Percentiles rank a stretch among this genome's conserved stretches.
phyloP scores from a whole-genome alignment of 1,139 yeast species.

The Sugiyamaella castrensis region DNA sequence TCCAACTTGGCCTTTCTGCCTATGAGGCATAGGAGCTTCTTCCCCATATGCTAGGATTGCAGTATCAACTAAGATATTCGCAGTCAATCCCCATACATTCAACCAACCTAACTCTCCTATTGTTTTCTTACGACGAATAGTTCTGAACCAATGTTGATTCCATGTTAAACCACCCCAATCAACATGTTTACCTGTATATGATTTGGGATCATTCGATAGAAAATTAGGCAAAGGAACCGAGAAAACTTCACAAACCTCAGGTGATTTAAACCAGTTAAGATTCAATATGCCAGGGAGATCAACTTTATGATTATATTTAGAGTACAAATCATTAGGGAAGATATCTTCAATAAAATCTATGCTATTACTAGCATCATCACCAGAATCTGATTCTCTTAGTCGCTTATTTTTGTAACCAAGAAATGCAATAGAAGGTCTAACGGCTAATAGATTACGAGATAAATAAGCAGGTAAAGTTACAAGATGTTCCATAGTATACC shows the following conservation, averaged over 20 bases:
- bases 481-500: conserved; percentile 47
- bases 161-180: conserved; percentile 37
- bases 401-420: conserved; percentile 35
- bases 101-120: conserved; percentile 55
- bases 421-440: conserved; percentile 76
- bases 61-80: conserved; percentile 75
- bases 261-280: conserved; percentile 37
- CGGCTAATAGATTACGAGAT: conserved; percentile 77
- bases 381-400: no score
- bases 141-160: conserved; percentile 33
- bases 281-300: conserved; percentile 34
- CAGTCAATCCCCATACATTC: conserved; percentile 91
- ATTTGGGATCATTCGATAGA: conserved; percentile 26
- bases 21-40: conserved; percentile 37
- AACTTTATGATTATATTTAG: conserved; percentile 30
- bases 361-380: conserved; percentile 5
- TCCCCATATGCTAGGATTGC: conserved; percentile 57
- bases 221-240: conserved; percentile 33
- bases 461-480: conserved; percentile 69
- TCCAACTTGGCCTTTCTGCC: conserved; percentile 32
- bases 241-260: conserved; percentile 38
- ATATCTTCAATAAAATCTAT: conserved; percentile 13
- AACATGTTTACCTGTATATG: conserved; percentile 38
- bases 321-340: conserved; percentile 15
- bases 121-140: conserved; percentile 46